These are phyloP conservation scores for Neolentinus lepideus DNA, from an alignment of 1,284 basidiomycete species.

Conservation along the genomic window DNA sequence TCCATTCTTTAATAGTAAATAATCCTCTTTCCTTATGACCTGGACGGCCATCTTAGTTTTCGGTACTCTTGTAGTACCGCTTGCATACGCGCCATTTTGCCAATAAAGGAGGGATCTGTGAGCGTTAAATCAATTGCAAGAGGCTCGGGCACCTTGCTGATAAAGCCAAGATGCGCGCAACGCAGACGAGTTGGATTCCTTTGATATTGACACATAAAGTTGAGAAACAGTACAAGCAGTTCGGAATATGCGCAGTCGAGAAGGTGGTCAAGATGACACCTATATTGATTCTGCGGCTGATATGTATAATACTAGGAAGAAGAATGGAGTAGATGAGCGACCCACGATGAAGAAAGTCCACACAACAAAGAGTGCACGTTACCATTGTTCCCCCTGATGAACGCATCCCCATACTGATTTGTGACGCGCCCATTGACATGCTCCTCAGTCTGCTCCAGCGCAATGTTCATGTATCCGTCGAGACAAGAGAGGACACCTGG, in stretches of 20 bases:
- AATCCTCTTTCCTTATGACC: neutral
- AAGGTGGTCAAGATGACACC: neutral
- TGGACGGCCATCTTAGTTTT: neutral
- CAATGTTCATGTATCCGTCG: conserved; percentile 99
- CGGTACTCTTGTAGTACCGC: neutral
- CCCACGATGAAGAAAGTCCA: neutral
- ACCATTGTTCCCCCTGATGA: conserved; percentile 98
- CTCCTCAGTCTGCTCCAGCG: conserved; percentile 94
- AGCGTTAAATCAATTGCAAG: neutral
- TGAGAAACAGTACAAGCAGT: neutral
- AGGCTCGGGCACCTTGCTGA: too few relatives aligned
- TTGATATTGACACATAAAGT: too few relatives aligned
- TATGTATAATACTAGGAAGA: conserved; percentile 32
- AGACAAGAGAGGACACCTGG: conserved; percentile 91
- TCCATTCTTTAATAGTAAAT: neutral
- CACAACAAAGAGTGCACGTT: conserved; percentile 18
- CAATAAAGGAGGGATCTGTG: too few relatives aligned
- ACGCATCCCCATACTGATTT: conserved; percentile 90
- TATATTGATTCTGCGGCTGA: conserved; percentile 34
- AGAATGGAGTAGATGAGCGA: neutral
- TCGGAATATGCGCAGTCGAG: neutral
- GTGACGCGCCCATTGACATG: conserved; percentile 83
- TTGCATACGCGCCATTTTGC: too few relatives aligned
- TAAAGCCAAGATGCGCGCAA: too few relatives aligned
- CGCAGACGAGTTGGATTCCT: too few relatives aligned